Evolutionary conservation across 2,329 filamentous ascomycete species (phyloP), one percentile per base, ranked within the genome.

Genomic region (Gnomoniopsis smithogilvyi): DNA sequence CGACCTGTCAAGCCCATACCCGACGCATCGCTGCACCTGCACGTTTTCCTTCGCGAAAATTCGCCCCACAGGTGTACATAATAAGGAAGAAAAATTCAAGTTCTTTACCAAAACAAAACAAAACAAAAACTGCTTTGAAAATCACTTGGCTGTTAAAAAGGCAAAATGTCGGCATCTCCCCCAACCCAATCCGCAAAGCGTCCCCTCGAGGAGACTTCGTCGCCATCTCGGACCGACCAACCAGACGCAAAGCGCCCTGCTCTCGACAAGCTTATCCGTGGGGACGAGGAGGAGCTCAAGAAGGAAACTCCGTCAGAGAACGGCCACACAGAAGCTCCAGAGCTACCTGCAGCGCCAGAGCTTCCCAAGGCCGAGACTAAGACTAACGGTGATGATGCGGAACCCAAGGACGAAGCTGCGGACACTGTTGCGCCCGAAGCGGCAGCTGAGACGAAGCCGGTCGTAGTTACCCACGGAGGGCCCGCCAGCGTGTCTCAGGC

Each of bases 211-310:
- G 95, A 98, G 72, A 90, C 94, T 12, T 98, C 95, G 19, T 99
- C 95, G 11, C 95, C 95, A 38, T 96, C 92, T 34, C 90, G 90
- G 63, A 89, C 90, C 43, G 95, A 98, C 69, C 93, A 97, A 73
- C 95, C 96, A 56, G 95, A 99, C 68, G 95, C 95, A 63, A 99
- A 99, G 80, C 91, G 95, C 67, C 95, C 92, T 51, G 95, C 95
- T 43, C 86, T 99, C 63, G 94, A 98, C 78, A 99, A 98, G 80
- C 82, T 92, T 67, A 82, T 90, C 67, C 92, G 90, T 73, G 87
- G 85, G 57, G 86, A 83, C 26, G 80, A 85, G 58, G 80, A 83
- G 62, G 86, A 83, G 36, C 80, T 84, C 57, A 79, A 83, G 61
- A 79, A 82, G 58, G 80, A 77, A 55, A 67, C 73, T 60, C 66